A percentile compares a stretch with the other conserved stretches of the same genome.
These are phyloP conservation scores for Pichia sp. DNA, from an alignment of 1,139 yeast species.

Conservation along the genomic window DNA sequence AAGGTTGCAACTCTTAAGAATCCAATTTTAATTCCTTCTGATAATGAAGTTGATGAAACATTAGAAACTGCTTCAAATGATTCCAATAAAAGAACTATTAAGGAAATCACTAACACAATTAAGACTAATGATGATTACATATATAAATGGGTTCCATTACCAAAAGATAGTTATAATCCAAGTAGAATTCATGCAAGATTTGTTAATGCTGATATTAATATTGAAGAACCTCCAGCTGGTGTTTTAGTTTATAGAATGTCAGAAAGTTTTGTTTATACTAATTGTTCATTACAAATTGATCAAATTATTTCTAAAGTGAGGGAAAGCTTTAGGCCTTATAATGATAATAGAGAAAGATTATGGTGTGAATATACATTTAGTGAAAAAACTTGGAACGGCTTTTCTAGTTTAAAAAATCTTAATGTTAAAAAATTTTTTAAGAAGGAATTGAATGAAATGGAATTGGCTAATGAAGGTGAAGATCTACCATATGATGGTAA, in stretches of 20 bases:
- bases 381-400: slow-evolving; percentile 11
- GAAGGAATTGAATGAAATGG: too few species aligned
- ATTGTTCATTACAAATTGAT: slow-evolving; percentile 70
- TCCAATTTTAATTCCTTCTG: slow-evolving; percentile 31
- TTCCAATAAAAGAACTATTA: background rate
- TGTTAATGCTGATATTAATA: slow-evolving; percentile 51
- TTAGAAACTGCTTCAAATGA: background rate
- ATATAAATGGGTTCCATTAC: slow-evolving; percentile 76
- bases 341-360: slow-evolving; percentile 66
- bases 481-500: too few species aligned
- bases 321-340: slow-evolving; percentile 55
- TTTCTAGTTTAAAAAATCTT: slow-evolving; percentile 2
- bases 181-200: slow-evolving; percentile 24
- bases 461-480: too few species aligned
- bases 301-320: slow-evolving; percentile 62
- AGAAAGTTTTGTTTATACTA: slow-evolving; percentile 78
- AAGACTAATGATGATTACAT: background rate
- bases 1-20: slow-evolving; percentile 60
- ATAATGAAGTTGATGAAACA: background rate
- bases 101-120: background rate
- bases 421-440: too few species aligned
- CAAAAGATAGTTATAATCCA: slow-evolving; percentile 34
- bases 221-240: slow-evolving; percentile 84
- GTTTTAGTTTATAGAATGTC: slow-evolving; percentile 78
- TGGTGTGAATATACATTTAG: slow-evolving; percentile 58